A percentile compares a stretch with the other conserved stretches of the same genome.
phyloP scores from a whole-genome alignment of 805 yeast genomes.

The Zygosaccharomyces kombuchaensis region DNA sequence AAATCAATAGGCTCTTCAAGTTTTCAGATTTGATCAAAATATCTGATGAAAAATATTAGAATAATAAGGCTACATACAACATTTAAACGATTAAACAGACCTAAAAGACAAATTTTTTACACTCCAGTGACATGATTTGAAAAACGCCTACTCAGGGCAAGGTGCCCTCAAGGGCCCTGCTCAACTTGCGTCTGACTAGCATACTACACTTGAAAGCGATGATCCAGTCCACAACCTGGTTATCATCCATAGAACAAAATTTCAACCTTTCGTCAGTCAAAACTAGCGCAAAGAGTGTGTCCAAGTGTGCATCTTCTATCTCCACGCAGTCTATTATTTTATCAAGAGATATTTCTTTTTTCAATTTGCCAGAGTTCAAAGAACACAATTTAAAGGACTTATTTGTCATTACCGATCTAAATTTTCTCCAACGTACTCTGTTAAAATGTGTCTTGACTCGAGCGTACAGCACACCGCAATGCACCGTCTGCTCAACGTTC shows the following conservation, averaged over 20 bases:
- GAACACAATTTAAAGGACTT: conserved; percentile 16
- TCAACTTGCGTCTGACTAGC: conserved; percentile 13
- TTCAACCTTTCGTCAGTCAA: conserved; percentile 19
- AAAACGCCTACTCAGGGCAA: neutral
- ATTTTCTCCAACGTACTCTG: conserved; percentile 21
- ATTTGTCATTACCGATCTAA: conserved; percentile 17
- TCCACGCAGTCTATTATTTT: conserved; percentile 23
- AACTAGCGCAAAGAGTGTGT: conserved; percentile 19
- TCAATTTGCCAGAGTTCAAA: conserved; percentile 14
- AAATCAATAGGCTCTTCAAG: neutral
- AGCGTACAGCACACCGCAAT: conserved; percentile 15
- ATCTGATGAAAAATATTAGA: neutral
- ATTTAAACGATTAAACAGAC: neutral
- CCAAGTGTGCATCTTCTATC: conserved; percentile 12
- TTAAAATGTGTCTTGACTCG: conserved; percentile 18
- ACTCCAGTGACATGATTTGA: neutral
- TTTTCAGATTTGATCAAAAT: neutral
- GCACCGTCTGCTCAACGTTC: conserved; percentile 14
- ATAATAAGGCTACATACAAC: neutral
- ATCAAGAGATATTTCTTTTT: conserved; percentile 12
- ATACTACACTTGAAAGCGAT: conserved; percentile 22
- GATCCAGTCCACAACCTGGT: conserved; percentile 26
- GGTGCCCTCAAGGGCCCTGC: neutral
- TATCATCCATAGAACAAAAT: conserved; percentile 19
- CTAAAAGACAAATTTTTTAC: neutral